Evolutionary conservation across 2,329 filamentous ascomycete genomes (phyloP), one percentile per base, ranked within the genome.

Genomic region (Knoxdaviesia proteae): DNA sequence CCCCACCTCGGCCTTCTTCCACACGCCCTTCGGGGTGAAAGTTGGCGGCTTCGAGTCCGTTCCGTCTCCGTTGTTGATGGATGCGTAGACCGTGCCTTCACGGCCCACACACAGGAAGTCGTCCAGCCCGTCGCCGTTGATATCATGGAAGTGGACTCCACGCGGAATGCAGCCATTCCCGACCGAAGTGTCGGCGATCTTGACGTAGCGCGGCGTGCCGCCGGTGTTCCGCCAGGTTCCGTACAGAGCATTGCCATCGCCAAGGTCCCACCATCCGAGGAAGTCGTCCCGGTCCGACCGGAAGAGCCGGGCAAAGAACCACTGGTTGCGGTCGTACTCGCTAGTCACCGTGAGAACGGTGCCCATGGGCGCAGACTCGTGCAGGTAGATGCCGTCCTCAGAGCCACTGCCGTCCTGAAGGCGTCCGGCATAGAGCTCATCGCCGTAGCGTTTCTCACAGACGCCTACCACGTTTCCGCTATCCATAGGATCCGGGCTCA

Each of bases 51-150:
- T 44, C 20, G 20, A 20, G 20, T 20, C 20, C 2, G 20, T 20
- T 20, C 20, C 20, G 4, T 37, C 40, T 5, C 45, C 47, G 5
- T 30, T 11, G 30, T 48, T 48, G 34, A 45, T 37, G 20, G 30
- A 32, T 1, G 45, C 47, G 36, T 42, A 45, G 39, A 47, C 40
- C 11, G 40, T 41, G 42, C 46, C 56, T 1, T 51, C 49, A 3
- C 42, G 42, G 11, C 32, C 42, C 38, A 56, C 48, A 46, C 55
- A 59, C 32, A 58, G 47, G 40, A 56, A 50, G 37, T 56, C 55
- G 40, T 55, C 54, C 6, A 54, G 44, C 6, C 50, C 51, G 33
- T 54, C 53, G 5, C 37, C 39, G 34, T 48, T 46, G 6, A 37
- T 9, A n/a, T 43, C 42, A 10, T 11, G 31, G 11, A 36, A 36